Evolutionary conservation across 768 basidiomycete species (phyloP).

Genomic region (Tremella fuciformis): DNA sequence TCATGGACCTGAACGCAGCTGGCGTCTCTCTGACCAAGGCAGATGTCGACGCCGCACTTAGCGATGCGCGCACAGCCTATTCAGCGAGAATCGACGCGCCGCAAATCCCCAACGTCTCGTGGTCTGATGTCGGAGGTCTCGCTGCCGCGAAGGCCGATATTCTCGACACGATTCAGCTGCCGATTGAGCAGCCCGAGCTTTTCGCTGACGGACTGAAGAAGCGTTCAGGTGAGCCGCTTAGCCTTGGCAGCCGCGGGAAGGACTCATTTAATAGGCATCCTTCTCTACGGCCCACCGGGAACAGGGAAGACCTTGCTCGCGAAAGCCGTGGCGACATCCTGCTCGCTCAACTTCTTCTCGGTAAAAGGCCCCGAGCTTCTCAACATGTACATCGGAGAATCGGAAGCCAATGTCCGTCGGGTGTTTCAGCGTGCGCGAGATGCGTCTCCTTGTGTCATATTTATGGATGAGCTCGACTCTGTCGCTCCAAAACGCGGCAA

Average conservation of each 20-base stretch:
- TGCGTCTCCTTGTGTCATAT: slow-evolving; percentile 90
- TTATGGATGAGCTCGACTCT: slow-evolving; percentile 94
- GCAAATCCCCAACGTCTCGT: slow-evolving; percentile 88
- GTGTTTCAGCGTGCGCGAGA: slow-evolving; percentile 88
- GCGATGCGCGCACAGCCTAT: slow-evolving; percentile 70
- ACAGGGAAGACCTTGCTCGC: slow-evolving; percentile 94
- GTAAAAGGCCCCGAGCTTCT: slow-evolving; percentile 92
- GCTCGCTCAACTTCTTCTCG: slow-evolving; percentile 93
- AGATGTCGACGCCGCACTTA: slow-evolving; percentile 73
- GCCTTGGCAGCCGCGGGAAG: background rate
- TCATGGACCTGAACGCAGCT: slow-evolving; percentile 39
- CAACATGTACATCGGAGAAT: slow-evolving; percentile 98
- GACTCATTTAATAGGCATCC: slow-evolving; percentile 62
- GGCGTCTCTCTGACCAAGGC: slow-evolving; percentile 55
- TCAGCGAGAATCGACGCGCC: slow-evolving; percentile 95
- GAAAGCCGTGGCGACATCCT: slow-evolving; percentile 93
- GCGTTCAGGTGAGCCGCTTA: slow-evolving; percentile 67
- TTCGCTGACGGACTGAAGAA: slow-evolving; percentile 91
- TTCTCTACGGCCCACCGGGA: slow-evolving; percentile 91
- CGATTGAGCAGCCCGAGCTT: slow-evolving; percentile 81
- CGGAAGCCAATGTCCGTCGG: slow-evolving; percentile 62
- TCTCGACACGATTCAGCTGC: slow-evolving; percentile 90
- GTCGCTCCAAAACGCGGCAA: slow-evolving; percentile 92
- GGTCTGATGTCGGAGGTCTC: slow-evolving; percentile 97
- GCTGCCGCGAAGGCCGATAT: slow-evolving; percentile 85